These are phyloP conservation scores for Hypoxylon sp. DNA, from an alignment of 2,329 filamentous ascomycete genomes.

Conservation along the genomic window DNA sequence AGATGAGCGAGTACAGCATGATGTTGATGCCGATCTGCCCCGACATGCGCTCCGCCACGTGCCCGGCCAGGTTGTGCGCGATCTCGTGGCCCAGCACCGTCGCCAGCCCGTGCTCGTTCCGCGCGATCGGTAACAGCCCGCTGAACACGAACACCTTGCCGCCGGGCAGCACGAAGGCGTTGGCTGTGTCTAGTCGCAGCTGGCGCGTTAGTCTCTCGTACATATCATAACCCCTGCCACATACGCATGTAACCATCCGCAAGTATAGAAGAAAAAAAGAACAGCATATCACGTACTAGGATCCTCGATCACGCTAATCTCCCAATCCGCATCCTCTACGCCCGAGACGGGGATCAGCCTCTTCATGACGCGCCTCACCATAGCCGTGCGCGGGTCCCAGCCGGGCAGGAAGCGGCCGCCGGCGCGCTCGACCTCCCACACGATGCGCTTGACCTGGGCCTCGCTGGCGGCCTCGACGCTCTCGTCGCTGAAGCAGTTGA, in stretches of 20 bases:
- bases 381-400: constrained; percentile 62
- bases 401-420: constrained; percentile 64
- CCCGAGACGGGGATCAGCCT: constrained; percentile 73
- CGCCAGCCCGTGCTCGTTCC: constrained; percentile 73
- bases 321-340: constrained; percentile 68
- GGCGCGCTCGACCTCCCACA: constrained; percentile 61
- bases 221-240: neutral
- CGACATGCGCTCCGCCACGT: constrained; percentile 70
- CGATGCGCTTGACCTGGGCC: constrained; percentile 63
- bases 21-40: constrained; percentile 61
- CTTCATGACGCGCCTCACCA: constrained; percentile 71
- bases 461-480: constrained; percentile 62
- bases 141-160: constrained; percentile 83
- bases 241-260: neutral
- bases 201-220: constrained; percentile 12
- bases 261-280: neutral
- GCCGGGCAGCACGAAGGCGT: constrained; percentile 80
- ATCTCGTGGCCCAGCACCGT: constrained; percentile 83
- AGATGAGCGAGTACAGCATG: constrained; percentile 58
- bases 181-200: constrained; percentile 56
- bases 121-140: constrained; percentile 73
- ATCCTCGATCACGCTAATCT: constrained; percentile 78
- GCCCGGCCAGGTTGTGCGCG: constrained; percentile 75
- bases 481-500: constrained; percentile 71
- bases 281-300: constrained; percentile 49